Percentiles rank a stretch among this genome's conserved stretches.
phyloP scores from a whole-genome alignment of 2,329 filamentous ascomycete species.

The Scedosporium aurantiacum region DNA sequence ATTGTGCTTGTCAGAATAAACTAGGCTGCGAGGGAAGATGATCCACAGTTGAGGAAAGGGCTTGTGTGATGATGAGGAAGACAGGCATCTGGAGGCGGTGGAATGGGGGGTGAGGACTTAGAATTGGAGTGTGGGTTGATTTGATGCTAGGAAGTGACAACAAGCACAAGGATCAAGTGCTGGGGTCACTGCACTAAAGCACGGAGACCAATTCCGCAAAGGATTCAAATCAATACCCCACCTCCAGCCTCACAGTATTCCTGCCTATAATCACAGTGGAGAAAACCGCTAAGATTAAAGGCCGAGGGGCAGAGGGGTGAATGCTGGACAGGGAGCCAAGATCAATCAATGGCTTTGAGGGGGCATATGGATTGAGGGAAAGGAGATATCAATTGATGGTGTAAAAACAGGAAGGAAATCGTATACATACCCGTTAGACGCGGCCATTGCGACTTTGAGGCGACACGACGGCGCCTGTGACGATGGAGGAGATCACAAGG shows the following conservation, averaged over 20 bases:
- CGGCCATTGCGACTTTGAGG: slow-evolving; percentile 18
- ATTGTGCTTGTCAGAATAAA: background rate
- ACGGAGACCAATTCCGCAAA: slow-evolving; percentile 1
- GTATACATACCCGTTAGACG: slow-evolving; percentile 21
- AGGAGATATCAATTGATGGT: background rate
- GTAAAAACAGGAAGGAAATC: background rate
- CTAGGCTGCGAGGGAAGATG: too few species aligned
- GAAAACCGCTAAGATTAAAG: background rate
- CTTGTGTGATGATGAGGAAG: background rate
- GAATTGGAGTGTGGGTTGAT: slow-evolving; percentile 1
- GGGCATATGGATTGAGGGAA: background rate
- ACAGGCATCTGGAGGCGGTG: background rate
- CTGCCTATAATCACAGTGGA: background rate
- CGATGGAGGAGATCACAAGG: background rate
- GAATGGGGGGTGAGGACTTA: background rate
- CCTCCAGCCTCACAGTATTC: slow-evolving; percentile 13
- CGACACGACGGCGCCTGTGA: background rate
- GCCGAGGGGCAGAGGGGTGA: background rate
- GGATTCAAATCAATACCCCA: slow-evolving; percentile 13
- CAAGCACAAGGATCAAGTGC: background rate
- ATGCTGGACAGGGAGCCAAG: background rate
- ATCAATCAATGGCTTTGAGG: background rate
- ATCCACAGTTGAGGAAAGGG: background rate
- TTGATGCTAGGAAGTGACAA: background rate
- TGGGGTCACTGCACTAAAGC: background rate